phyloP scores from a whole-genome alignment of 1,284 basidiomycete species.

The Peniophora sp. region DNA sequence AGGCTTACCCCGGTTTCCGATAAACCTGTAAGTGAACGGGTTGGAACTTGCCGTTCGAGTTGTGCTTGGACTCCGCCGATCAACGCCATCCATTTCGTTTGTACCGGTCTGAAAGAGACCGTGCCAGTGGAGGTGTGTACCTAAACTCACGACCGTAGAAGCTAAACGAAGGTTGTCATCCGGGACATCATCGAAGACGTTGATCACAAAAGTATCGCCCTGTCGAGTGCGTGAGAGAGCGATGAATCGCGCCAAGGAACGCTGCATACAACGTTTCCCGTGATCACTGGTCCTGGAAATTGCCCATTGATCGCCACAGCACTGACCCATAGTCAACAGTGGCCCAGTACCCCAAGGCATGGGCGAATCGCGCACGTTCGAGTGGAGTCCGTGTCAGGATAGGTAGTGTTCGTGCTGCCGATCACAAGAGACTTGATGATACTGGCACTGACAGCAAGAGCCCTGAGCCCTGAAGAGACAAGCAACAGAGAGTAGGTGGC shows the following conservation, averaged over 20 bases:
- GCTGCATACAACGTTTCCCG: not conserved
- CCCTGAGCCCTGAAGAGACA: no score
- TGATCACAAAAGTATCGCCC: not conserved
- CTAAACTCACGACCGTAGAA: not conserved
- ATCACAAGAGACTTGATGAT: not conserved
- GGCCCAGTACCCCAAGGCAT: no score
- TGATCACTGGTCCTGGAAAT: not conserved
- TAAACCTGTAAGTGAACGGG: no score
- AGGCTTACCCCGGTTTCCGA: no score
- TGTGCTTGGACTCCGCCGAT: not conserved
- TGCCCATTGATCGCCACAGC: not conserved
- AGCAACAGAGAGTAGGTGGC: no score
- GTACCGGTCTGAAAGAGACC: not conserved
- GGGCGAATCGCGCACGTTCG: not conserved
- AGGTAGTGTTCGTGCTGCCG: not conserved
- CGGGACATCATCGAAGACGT: not conserved
- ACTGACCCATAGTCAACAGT: not conserved
- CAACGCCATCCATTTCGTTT: not conserved
- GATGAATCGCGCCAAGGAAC: no score
- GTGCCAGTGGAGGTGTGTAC: constrained; percentile 1
- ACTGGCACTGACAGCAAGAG: no score
- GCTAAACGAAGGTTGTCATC: not conserved
- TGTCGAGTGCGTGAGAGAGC: no score
- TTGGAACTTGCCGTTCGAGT: not conserved
- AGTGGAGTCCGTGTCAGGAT: not conserved